Evolutionary conservation across 2,329 filamentous ascomycete genomes (phyloP).

Genomic region (Cytospora paraplurivora): DNA sequence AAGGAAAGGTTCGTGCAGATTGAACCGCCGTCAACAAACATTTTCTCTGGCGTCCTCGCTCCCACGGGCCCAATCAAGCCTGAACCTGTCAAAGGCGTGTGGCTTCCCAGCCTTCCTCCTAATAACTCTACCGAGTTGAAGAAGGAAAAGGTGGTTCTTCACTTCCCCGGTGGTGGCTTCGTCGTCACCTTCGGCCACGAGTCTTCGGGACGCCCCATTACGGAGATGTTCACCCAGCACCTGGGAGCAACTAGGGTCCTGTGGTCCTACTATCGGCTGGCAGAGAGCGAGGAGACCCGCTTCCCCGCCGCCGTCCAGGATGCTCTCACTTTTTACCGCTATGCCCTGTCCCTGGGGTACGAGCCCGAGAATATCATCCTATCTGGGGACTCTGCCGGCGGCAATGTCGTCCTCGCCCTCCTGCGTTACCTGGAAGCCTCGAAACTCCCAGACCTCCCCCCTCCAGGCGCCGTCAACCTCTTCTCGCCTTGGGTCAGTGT

Average conservation of each 20-base stretch:
- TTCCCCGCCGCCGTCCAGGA: conserved; percentile 1
- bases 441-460: background rate
- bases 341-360: background rate
- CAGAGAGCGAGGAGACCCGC: background rate
- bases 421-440: background rate
- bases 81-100: background rate
- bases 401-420: background rate
- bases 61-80: background rate
- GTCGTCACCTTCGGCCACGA: conserved; percentile 3
- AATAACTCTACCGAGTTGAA: background rate
- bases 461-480: background rate
- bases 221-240: background rate
- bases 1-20: conserved; percentile 1
- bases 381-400: background rate
- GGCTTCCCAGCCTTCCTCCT: background rate
- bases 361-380: background rate
- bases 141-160: background rate
- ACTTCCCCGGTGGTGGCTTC: conserved; percentile 1
- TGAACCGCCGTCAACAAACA: background rate
- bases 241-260: background rate
- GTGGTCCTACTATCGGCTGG: conserved; percentile 5
- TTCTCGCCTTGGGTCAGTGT: conserved; percentile 10
- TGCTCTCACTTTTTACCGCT: conserved; percentile 1
- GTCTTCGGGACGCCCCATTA: background rate
- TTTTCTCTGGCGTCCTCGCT: conserved; percentile 1